Evolutionary conservation across 139 green algal species (phyloP), one percentile per base, ranked within the genome.

Genomic region (Eudorina sp.): DNA sequence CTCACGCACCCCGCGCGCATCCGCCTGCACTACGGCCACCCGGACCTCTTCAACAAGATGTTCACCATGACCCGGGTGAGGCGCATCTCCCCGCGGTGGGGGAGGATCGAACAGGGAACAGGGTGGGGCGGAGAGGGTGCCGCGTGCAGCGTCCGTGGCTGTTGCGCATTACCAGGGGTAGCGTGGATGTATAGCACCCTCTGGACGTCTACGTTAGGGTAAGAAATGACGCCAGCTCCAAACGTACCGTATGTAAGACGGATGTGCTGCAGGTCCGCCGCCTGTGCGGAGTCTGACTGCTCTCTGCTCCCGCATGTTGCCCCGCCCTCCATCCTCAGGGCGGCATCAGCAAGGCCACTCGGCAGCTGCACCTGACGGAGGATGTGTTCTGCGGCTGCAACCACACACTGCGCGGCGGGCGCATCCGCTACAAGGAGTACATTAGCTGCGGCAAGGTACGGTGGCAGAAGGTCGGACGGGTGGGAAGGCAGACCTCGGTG

Each of bases 21-120:
- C 95, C 92, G 96, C 64, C 95, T 98, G 89, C 96, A 99, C 86
- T 99, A 99, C 89, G 96, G 96, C 66, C 96, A 99, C 85, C 96
- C 96, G n/a, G 96, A 99, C 87, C 69, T 98, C 6, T 98, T 97
- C 93, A 96, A 98, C 93, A 97, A 97, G 86, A 89, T 97, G 46
- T 64, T 66, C 60, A 25, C 64, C 60, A 80, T 90, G 75, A 86
- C 62, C 18, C 69, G 85, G 46, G 84, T 89, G 72, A 66, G 55
- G 27, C 29, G 27, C 29, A 23, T 3, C 29, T 66, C 29, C 55
- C 5, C 7, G 27, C 6, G 4, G 55, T 66, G 27, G 8, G 8
- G 55, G n/a, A n/a, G n/a, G n/a, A n/a, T n/a, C n/a, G n/a, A n/a
- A n/a, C n/a, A n/a, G n/a, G n/a, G n/a, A n/a, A n/a, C n/a, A n/a